phyloP scores from a whole-genome alignment of 208 protist genomes.

The Trypanosoma rangeli region DNA sequence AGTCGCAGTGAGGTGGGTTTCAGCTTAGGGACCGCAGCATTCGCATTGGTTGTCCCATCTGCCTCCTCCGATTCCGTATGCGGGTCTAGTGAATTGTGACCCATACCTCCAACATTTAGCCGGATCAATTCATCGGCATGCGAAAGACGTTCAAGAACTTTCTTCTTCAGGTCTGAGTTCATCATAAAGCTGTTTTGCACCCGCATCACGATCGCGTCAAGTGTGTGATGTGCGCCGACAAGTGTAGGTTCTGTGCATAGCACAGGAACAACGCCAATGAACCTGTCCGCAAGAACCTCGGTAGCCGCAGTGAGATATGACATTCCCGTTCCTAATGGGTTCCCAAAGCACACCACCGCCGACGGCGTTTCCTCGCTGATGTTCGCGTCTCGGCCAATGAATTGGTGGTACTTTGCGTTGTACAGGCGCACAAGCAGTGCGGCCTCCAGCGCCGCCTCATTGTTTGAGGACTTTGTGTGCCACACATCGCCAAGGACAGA shows the following conservation, averaged over 20 bases:
- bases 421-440: constrained; percentile 35
- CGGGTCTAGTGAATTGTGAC: neutral
- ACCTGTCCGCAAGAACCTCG: constrained; percentile 40
- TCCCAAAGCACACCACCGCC: constrained; percentile 44
- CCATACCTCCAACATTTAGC: constrained; percentile 21
- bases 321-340: constrained; percentile 45
- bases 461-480: constrained; percentile 23
- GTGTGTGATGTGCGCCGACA: constrained; percentile 48
- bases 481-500: constrained; percentile 33
- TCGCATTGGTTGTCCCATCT: neutral
- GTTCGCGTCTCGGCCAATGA: constrained; percentile 20
- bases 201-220: constrained; percentile 44
- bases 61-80: neutral
- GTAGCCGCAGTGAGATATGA: constrained; percentile 58
- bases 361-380: constrained; percentile 16
- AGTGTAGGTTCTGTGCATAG: constrained; percentile 61
- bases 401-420: constrained; percentile 52
- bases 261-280: constrained; percentile 45
- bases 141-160: constrained; percentile 5
- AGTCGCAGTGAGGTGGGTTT: neutral
- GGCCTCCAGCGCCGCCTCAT: neutral
- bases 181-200: constrained; percentile 31
- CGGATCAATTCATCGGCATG: constrained; percentile 17
- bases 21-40: neutral
- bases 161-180: constrained; percentile 5